Base-by-base conservation (phyloP, 352 stramenopile species). In the Discostella stelligera region DNA sequence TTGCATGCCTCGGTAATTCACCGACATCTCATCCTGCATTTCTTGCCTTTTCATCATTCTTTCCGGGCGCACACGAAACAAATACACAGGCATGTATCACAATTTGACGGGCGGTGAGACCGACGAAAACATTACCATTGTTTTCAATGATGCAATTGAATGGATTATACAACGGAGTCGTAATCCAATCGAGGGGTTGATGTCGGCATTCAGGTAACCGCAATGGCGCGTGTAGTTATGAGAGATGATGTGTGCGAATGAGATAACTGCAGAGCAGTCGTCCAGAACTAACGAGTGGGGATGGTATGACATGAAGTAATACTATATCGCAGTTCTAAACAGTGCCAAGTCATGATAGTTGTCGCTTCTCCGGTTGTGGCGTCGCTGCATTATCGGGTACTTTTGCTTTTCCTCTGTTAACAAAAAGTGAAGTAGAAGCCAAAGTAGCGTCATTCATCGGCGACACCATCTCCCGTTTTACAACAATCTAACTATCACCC, bases 11-110 rank as follows among this genome's bases (percentile, higher is more conserved):
- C 27, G 27, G 5, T 5, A 6, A 32, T 32, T 32, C 27, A 32
- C 27, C 27, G 5, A 5, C 27, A 32, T 32, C 27, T 32, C 27
- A 32, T 32, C 27, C 27, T n/a, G n/a, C n/a, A n/a, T n/a, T 5
- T 32, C 27, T 32, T 32, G n/a, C n/a, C n/a, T n/a, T n/a, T n/a
- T n/a, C n/a, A n/a, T 32, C 27, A 32, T 32, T 32, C 27, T 32
- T 32, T 32, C 27, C 5, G 27, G 27, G 27, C 27, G 27, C 27
- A 32, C 27, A 32, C 27, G 27, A 32, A 32, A 32, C 2, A 32
- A 2, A 6, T 77, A 81, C 23, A 46, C 66, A 74, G 81, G 84
- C 25, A 89, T 90, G 82, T 89, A 83, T 66, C 81, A 88, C 66
- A 77, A 66, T 21, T 65, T 90, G 18, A 84, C 77, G 30, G 54